Percentiles rank a stretch among this genome's conserved stretches.
phyloP scores from a whole-genome alignment of 23 red algal genomes.

The Agarophyton chilense region DNA sequence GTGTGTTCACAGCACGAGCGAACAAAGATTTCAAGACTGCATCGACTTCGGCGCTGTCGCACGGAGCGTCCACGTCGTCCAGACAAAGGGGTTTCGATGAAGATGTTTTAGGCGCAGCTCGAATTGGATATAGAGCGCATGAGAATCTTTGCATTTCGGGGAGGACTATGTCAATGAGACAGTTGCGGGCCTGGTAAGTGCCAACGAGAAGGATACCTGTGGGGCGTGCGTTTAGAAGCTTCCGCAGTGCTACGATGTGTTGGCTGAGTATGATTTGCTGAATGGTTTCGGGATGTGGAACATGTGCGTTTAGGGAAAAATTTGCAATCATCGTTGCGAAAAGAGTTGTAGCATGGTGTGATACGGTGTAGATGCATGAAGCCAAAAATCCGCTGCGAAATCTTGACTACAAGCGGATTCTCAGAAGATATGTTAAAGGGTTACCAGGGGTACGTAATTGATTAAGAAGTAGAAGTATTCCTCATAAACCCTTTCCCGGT shows the following conservation, averaged over 20 bases:
- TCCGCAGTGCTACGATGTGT: neutral
- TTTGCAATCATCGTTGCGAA: neutral
- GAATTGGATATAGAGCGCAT: neutral
- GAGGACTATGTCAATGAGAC: neutral
- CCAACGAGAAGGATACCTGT: conserved; percentile 14
- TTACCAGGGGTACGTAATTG: too few species aligned
- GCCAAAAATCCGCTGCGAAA: too few species aligned
- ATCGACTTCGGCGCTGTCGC: neutral
- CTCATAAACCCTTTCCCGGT: too few species aligned
- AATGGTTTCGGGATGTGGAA: conserved; percentile 6
- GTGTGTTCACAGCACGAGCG: neutral
- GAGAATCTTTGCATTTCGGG: conserved; percentile 4
- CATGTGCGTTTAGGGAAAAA: neutral
- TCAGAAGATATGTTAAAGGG: too few species aligned
- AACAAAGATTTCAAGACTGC: conserved; percentile 30
- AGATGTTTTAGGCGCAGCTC: neutral
- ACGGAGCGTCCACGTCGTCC: conserved; percentile 33
- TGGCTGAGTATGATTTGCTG: conserved; percentile 9
- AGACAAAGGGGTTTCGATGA: neutral
- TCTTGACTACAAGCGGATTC: too few species aligned
- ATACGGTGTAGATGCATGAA: neutral
- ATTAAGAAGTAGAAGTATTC: too few species aligned
- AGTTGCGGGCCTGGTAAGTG: neutral
- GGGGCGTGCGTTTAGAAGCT: neutral
- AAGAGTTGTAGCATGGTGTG: neutral